These are phyloP conservation scores for Kazachstania africana DNA, from an alignment of 805 yeast genomes.

Conservation along the genomic window DNA sequence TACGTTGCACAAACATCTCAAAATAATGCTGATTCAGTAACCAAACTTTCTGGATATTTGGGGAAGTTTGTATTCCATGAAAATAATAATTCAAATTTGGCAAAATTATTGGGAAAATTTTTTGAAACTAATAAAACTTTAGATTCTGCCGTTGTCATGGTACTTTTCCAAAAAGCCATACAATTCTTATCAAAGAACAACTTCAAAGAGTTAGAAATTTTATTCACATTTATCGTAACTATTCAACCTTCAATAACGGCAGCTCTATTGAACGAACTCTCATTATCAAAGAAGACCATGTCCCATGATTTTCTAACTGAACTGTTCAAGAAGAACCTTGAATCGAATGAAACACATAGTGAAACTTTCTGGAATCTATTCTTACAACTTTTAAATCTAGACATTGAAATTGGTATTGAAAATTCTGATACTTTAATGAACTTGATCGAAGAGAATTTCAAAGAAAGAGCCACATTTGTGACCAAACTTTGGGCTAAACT, in stretches of 20 bases:
- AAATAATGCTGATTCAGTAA: not conserved
- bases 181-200: slow-evolving; percentile 14
- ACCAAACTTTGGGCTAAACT: slow-evolving; percentile 23
- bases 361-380: slow-evolving; percentile 36
- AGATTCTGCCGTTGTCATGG: slow-evolving; percentile 4
- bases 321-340: slow-evolving; percentile 10
- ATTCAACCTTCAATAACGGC: slow-evolving; percentile 32
- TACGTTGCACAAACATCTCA: slow-evolving; percentile 5
- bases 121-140: slow-evolving; percentile 7
- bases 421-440: slow-evolving; percentile 19
- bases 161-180: slow-evolving; percentile 15
- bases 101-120: slow-evolving; percentile 13
- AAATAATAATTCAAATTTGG: slow-evolving; percentile 7
- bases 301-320: slow-evolving; percentile 38
- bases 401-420: slow-evolving; percentile 46
- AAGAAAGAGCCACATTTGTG: slow-evolving; percentile 1
- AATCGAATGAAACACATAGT: slow-evolving; percentile 1
- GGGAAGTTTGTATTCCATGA: slow-evolving; percentile 11
- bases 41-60: slow-evolving; percentile 4
- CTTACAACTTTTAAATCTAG: slow-evolving; percentile 37
- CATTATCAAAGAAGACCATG: slow-evolving; percentile 39
- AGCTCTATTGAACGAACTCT: slow-evolving; percentile 34
- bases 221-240: slow-evolving; percentile 33
- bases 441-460: slow-evolving; percentile 4
- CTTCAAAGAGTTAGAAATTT: slow-evolving; percentile 31